phyloP scores from a whole-genome alignment of 257 asterid species.

The Solanum chilense region DNA sequence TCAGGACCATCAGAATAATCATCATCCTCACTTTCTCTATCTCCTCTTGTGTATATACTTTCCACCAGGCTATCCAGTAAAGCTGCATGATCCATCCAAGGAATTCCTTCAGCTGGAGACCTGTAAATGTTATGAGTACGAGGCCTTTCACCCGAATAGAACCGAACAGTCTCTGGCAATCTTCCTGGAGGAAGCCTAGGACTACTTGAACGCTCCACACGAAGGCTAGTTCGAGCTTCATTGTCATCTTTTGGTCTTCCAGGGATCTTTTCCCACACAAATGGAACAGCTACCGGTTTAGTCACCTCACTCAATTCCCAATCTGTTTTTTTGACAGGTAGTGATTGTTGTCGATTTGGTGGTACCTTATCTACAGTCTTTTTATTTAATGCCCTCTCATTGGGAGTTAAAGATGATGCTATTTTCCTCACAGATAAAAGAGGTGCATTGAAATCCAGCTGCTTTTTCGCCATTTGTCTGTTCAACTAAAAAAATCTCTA shows the following conservation, averaged over 20 bases:
- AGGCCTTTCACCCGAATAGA: constrained; percentile 44
- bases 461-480: constrained; percentile 60
- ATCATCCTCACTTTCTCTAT: constrained; percentile 37
- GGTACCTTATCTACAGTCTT: constrained; percentile 17
- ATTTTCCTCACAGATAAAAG: constrained; percentile 62
- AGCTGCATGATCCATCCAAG: constrained; percentile 59
- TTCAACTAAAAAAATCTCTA: neutral
- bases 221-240: constrained; percentile 20
- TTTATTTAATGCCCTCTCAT: constrained; percentile 26
- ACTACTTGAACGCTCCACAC: constrained; percentile 37
- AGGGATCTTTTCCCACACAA: constrained; percentile 78
- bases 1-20: constrained; percentile 51
- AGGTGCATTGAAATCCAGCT: constrained; percentile 71
- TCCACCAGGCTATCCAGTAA: constrained; percentile 61
- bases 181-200: constrained; percentile 73
- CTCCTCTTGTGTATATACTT: constrained; percentile 46
- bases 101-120: constrained; percentile 31
- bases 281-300: constrained; percentile 78
- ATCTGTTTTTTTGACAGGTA: constrained; percentile 20
- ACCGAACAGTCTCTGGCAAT: constrained; percentile 26
- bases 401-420: constrained; percentile 30
- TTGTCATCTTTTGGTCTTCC: constrained; percentile 54
- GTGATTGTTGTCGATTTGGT: constrained; percentile 38
- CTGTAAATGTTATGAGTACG: constrained; percentile 26
- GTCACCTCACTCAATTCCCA: constrained; percentile 42